Base-by-base conservation (phyloP, 768 basidiomycete species). In the Tricholoma sp. region DNA sequence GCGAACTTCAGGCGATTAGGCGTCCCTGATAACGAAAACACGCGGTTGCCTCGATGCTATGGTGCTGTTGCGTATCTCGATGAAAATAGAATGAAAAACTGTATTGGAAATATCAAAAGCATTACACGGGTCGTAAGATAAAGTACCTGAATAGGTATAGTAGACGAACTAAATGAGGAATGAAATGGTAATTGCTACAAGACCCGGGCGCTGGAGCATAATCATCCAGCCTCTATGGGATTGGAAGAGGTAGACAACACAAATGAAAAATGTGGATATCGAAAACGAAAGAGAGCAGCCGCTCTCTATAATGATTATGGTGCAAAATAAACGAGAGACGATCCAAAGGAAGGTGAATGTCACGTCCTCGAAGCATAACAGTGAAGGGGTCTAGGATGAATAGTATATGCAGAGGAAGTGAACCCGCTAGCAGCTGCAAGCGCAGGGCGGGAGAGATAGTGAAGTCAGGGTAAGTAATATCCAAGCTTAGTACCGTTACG, bases 271-370 rank as follows among this genome's bases (percentile, higher is more conserved):
- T 58, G 51, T 52, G 55, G 19, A 57, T 47, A 57, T 50, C 51
- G 32, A 59, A 57, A 50, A 52, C 43, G 47, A 58, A 53, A 45
- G 67, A 63, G 62, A 66, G 61, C 59, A 61, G 50, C 58, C 51
- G 64, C 63, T 63, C 63, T 60, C 62, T 21, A 66, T 61, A 64
- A 62, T 52, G 54, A 56, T 59, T 59, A 59, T 55, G 49, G 41
- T 60, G 61, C 47, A 59, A 63, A 59, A 37, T 43, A 64, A 68
- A 64, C 57, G 65, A 66, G 65, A 63, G 64, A 70, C 64, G 64
- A 64, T 60, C 59, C 56, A 68, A 64, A 57, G 56, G 66, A 69
- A 59, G 45, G 61, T 61, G 56, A 58, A 58, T 31, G 46, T 61
- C 58, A 58, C 60, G 52, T 58, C 58, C 51, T 57, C 47, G 32